A percentile compares a stretch with the other conserved stretches of the same genome.
phyloP scores from a whole-genome alignment of 2,329 filamentous ascomycete genomes.

The Fusarium sp. region DNA sequence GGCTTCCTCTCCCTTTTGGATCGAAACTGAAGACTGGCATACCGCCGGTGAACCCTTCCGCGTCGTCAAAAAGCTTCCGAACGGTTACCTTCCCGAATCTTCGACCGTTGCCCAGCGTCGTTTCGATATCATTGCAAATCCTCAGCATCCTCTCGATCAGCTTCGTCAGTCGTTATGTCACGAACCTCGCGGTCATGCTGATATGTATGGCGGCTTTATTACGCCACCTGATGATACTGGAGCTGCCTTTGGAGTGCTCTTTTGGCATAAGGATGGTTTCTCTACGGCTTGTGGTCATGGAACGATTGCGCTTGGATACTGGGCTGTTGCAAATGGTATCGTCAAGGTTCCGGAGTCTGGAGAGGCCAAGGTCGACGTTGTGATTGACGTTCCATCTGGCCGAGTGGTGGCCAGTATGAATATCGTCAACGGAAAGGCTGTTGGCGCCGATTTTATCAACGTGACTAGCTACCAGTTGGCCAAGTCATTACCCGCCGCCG shows the following conservation, averaged over 20 bases:
- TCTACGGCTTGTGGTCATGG: slow-evolving; percentile 43
- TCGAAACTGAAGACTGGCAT: slow-evolving; percentile 42
- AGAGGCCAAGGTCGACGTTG: slow-evolving; percentile 18
- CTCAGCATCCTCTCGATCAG: slow-evolving; percentile 15
- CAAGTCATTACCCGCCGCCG: background rate
- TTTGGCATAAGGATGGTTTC: slow-evolving; percentile 45
- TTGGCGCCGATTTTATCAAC: slow-evolving; percentile 32
- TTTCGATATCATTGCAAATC: background rate
- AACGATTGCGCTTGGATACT: slow-evolving; percentile 42
- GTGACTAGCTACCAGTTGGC: slow-evolving; percentile 30
- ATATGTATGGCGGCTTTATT: slow-evolving; percentile 44
- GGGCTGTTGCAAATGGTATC: slow-evolving; percentile 28
- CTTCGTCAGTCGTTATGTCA: slow-evolving; percentile 32
- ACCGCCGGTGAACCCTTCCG: slow-evolving; percentile 43
- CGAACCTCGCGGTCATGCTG: slow-evolving; percentile 30
- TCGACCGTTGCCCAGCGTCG: slow-evolving; percentile 22
- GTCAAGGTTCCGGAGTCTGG: background rate
- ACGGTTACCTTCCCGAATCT: background rate
- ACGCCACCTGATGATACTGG: slow-evolving; percentile 33
- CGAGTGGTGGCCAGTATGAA: slow-evolving; percentile 17
- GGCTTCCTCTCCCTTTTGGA: slow-evolving; percentile 28
- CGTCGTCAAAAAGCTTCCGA: slow-evolving; percentile 28
- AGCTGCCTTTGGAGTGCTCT: slow-evolving; percentile 40
- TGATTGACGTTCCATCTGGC: slow-evolving; percentile 31
- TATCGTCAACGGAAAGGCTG: background rate